Percentiles rank a stretch among this genome's conserved stretches.
phyloP scores from a whole-genome alignment of 2,329 filamentous ascomycete species.

The Ophiostoma sp. region DNA sequence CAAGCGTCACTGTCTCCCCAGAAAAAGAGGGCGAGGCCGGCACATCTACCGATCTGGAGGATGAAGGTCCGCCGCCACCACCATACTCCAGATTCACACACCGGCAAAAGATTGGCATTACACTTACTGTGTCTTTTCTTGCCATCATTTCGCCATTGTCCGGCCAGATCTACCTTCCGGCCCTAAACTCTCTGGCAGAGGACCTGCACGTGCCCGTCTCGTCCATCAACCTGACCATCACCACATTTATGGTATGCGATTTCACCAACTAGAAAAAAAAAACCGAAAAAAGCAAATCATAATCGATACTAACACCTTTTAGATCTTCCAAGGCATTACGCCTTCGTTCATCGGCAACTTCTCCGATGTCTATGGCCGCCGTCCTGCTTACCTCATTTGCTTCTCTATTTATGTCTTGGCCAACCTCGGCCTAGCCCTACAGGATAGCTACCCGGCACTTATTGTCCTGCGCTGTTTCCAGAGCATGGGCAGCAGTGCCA shows the following conservation, averaged over 20 bases:
- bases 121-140: constrained; percentile 28
- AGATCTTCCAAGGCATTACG: constrained; percentile 52
- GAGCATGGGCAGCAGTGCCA: constrained; percentile 43
- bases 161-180: constrained; percentile 28
- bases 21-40: constrained; percentile 2
- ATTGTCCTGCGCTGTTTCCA: constrained; percentile 51
- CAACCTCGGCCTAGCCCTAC: constrained; percentile 47
- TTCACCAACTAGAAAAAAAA: too few species aligned
- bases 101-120: constrained; percentile 29
- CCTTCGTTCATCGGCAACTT: constrained; percentile 52
- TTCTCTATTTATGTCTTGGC: constrained; percentile 49
- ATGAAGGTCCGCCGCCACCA: not conserved
- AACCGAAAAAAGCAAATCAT: not conserved
- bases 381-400: constrained; percentile 48
- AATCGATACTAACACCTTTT: not conserved
- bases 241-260: constrained; percentile 40
- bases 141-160: constrained; percentile 29
- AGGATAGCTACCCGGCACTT: constrained; percentile 45
- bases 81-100: constrained; percentile 25
- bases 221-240: constrained; percentile 45
- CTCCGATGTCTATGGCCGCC: constrained; percentile 49
- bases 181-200: constrained; percentile 19
- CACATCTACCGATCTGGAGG: not conserved
- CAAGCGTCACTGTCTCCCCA: not conserved
- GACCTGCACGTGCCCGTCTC: constrained; percentile 39